Evolutionary conservation across 1,284 basidiomycete genomes (phyloP).

Genomic region (Boletus hoseneyae): DNA sequence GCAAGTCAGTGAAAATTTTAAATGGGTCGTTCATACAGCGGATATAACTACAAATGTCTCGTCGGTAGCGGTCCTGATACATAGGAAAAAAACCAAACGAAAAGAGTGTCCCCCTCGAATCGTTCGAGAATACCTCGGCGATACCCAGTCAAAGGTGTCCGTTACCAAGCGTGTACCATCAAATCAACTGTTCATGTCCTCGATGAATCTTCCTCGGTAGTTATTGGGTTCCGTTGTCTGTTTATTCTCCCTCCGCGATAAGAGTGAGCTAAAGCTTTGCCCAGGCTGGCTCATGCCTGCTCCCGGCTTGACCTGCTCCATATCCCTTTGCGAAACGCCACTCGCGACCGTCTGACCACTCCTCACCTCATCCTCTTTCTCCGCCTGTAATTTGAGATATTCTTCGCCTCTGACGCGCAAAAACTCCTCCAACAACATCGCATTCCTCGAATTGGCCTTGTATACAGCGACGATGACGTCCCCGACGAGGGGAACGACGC

Average conservation of each 20-base stretch:
- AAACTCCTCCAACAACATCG: conserved; percentile 69
- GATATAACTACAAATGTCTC: neutral
- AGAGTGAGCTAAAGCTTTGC: conserved; percentile 8
- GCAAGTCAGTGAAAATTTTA: too few relatives aligned
- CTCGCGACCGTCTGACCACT: neutral
- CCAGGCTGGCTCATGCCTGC: conserved; percentile 36
- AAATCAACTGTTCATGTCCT: conserved; percentile 20
- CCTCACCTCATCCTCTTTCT: conserved; percentile 27
- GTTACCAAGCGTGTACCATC: neutral
- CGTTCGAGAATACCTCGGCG: neutral
- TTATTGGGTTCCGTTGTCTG: neutral
- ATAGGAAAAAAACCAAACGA: neutral
- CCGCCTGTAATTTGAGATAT: conserved; percentile 48
- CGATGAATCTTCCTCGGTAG: conserved; percentile 26
- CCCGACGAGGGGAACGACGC: conserved; percentile 77
- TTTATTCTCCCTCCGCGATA: conserved; percentile 10
- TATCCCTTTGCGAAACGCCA: conserved; percentile 33
- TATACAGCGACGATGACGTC: conserved; percentile 73
- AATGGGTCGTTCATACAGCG: neutral
- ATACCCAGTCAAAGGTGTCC: neutral
- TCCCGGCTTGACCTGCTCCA: conserved; percentile 49
- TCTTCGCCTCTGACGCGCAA: conserved; percentile 66
- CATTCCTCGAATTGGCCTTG: conserved; percentile 92
- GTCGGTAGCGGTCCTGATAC: too few relatives aligned
- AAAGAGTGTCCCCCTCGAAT: neutral